These are phyloP conservation scores for Vachellia pachyceras DNA, from an alignment of 306 rosid genomes.

Conservation along the genomic window DNA sequence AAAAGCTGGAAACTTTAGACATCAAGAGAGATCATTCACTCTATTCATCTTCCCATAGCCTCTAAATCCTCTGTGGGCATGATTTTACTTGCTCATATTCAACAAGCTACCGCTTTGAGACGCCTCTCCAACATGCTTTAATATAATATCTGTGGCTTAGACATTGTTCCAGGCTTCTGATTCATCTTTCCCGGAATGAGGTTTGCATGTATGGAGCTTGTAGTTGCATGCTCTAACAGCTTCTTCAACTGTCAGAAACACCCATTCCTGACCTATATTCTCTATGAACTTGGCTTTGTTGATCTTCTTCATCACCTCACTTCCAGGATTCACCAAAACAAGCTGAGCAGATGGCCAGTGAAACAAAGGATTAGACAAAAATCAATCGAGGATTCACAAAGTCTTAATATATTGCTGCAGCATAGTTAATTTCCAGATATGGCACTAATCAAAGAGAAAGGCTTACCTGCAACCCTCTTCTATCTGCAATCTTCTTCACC, in stretches of 20 bases:
- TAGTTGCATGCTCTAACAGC: slow-evolving; percentile 89
- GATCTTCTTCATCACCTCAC: slow-evolving; percentile 95
- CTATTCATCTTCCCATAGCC: slow-evolving; percentile 7
- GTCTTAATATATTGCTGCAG: neutral
- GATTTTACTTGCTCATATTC: slow-evolving; percentile 1
- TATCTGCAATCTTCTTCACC: slow-evolving; percentile 67
- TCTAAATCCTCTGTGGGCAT: slow-evolving; percentile 21
- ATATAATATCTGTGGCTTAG: slow-evolving; percentile 1
- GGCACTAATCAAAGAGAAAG: neutral
- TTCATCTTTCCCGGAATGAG: slow-evolving; percentile 53
- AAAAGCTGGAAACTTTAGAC: slow-evolving; percentile 20
- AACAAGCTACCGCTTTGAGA: slow-evolving; percentile 7
- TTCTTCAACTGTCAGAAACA: slow-evolving; percentile 79
- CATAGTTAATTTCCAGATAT: neutral
- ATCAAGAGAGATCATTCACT: slow-evolving; percentile 17
- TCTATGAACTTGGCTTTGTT: slow-evolving; percentile 69
- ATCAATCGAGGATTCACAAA: neutral
- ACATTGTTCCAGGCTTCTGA: slow-evolving; percentile 66
- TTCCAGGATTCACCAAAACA: slow-evolving; percentile 80
- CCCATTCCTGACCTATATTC: slow-evolving; percentile 70
- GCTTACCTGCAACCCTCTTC: slow-evolving; percentile 84
- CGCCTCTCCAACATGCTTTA: slow-evolving; percentile 5
- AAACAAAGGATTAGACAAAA: neutral
- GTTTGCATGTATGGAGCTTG: slow-evolving; percentile 65
- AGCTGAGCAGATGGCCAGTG: slow-evolving; percentile 47